These are phyloP conservation scores for Ogataea angusta DNA, from an alignment of 805 yeast species.

Conservation along the genomic window DNA sequence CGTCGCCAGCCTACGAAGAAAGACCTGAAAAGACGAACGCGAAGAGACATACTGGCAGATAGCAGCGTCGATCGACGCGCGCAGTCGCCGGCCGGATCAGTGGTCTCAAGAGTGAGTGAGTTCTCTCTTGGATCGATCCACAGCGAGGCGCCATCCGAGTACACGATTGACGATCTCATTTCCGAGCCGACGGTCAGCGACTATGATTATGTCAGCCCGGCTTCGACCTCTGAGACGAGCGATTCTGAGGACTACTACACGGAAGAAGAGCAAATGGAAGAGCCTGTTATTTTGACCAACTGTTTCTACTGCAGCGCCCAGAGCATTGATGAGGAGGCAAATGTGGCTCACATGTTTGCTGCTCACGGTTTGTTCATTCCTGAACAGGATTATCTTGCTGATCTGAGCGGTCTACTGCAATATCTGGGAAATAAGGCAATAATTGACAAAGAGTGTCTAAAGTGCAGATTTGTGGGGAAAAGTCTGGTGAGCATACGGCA, in stretches of 20 bases:
- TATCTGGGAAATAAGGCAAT: conserved; percentile 76
- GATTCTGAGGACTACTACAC: conserved; percentile 19
- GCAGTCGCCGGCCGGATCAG: conserved; percentile 52
- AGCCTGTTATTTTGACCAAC: conserved; percentile 34
- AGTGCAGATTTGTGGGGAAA: conserved; percentile 78
- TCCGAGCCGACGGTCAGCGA: conserved; percentile 21
- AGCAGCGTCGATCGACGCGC: conserved; percentile 29
- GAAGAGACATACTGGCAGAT: conserved; percentile 22
- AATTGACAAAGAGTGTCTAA: conserved; percentile 74
- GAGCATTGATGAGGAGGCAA: conserved; percentile 39
- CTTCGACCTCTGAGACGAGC: conserved; percentile 10
- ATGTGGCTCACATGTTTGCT: conserved; percentile 68
- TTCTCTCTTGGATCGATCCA: conserved; percentile 45
- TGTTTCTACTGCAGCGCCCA: conserved; percentile 51
- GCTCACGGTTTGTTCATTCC: conserved; percentile 87
- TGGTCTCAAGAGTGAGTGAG: conserved; percentile 51
- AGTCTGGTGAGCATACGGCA: conserved; percentile 81
- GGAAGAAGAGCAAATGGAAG: conserved; percentile 11
- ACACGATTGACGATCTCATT: conserved; percentile 21
- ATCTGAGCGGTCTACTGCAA: conserved; percentile 63
- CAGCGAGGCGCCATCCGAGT: conserved; percentile 20
- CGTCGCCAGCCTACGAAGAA: conserved; percentile 40
- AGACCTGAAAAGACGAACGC: conserved; percentile 34
- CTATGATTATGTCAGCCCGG: conserved; percentile 5
- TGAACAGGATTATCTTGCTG: conserved; percentile 64